Evolutionary conservation across 129 eudicot species (phyloP).

Genomic region (Tagetes erecta): DNA sequence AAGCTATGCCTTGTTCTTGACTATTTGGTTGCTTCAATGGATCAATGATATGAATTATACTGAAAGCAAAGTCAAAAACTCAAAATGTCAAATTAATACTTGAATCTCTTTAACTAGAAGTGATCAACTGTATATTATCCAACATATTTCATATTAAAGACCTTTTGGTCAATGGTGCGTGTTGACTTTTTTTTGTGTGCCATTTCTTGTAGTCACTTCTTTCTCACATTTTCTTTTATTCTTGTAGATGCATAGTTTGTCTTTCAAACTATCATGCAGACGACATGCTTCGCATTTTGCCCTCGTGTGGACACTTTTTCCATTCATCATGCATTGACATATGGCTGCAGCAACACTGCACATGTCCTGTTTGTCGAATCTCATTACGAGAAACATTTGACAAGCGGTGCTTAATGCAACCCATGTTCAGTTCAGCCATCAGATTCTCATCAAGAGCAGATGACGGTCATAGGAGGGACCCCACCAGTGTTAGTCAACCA

Average conservation of each 20-base stretch:
- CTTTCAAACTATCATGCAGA: conserved; percentile 66
- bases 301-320: conserved; percentile 76
- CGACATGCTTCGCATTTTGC: conserved; percentile 69
- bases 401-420: conserved; percentile 62
- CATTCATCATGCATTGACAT: conserved; percentile 84
- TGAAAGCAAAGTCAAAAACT: conserved; percentile 24
- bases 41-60: background rate
- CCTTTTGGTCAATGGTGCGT: conserved; percentile 1
- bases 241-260: conserved; percentile 76
- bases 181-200: conserved; percentile 13
- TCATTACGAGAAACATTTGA: conserved; percentile 64
- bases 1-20: conserved; percentile 13
- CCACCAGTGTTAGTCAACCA: conserved; percentile 33
- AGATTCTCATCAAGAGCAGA: conserved; percentile 41
- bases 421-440: conserved; percentile 74
- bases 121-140: conserved; percentile 12
- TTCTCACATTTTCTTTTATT: background rate
- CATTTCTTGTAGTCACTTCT: conserved; percentile 1
- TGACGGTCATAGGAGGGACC: conserved; percentile 30
- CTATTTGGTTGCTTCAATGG: conserved; percentile 5
- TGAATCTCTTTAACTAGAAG: conserved; percentile 21
- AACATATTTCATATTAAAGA: conserved; percentile 19
- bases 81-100: conserved; percentile 6
- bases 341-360: conserved; percentile 86
- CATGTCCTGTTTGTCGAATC: conserved; percentile 87